phyloP scores from a whole-genome alignment of 208 protist species.

The Phytomonas sp. region DNA sequence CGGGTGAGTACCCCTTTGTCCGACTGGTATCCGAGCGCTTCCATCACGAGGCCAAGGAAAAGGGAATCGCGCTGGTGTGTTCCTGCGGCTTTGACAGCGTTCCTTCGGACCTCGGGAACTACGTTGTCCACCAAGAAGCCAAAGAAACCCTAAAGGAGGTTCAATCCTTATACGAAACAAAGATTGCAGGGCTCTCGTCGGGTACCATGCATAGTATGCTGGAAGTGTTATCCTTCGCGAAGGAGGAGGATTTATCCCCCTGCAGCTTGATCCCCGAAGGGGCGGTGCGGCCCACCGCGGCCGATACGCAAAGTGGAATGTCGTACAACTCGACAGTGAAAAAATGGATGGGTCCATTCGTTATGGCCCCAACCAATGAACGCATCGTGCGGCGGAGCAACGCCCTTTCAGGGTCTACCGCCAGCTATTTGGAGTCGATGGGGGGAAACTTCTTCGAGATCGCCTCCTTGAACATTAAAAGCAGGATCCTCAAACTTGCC shows the following conservation, averaged over 20 bases:
- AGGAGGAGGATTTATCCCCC: slow-evolving; percentile 26
- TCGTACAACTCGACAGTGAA: slow-evolving; percentile 46
- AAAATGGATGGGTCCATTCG: slow-evolving; percentile 41
- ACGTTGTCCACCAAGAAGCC: slow-evolving; percentile 39
- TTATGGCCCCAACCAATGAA: slow-evolving; percentile 65
- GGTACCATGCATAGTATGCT: slow-evolving; percentile 60
- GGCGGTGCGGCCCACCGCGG: slow-evolving; percentile 20
- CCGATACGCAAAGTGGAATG: slow-evolving; percentile 28
- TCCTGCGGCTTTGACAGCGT: slow-evolving; percentile 88
- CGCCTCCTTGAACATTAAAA: slow-evolving; percentile 16
- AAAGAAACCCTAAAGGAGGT: slow-evolving; percentile 42
- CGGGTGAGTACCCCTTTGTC: slow-evolving; percentile 82
- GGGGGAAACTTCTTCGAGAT: slow-evolving; percentile 28
- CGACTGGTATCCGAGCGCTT: slow-evolving; percentile 49
- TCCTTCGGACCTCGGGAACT: slow-evolving; percentile 83
- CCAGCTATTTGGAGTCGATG: slow-evolving; percentile 47
- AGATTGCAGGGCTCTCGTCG: slow-evolving; percentile 33
- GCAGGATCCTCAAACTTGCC: slow-evolving; percentile 17
- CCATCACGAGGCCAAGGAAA: slow-evolving; percentile 51
- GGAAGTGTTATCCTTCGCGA: slow-evolving; percentile 19
- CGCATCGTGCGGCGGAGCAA: slow-evolving; percentile 77
- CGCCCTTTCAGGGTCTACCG: slow-evolving; percentile 42
- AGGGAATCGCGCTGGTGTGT: slow-evolving; percentile 55
- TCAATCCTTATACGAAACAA: slow-evolving; percentile 26
- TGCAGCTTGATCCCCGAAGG: slow-evolving; percentile 35